Conservation (phyloP, 2,329 filamentous ascomycete species). For the Neurospora crassa region DNA sequence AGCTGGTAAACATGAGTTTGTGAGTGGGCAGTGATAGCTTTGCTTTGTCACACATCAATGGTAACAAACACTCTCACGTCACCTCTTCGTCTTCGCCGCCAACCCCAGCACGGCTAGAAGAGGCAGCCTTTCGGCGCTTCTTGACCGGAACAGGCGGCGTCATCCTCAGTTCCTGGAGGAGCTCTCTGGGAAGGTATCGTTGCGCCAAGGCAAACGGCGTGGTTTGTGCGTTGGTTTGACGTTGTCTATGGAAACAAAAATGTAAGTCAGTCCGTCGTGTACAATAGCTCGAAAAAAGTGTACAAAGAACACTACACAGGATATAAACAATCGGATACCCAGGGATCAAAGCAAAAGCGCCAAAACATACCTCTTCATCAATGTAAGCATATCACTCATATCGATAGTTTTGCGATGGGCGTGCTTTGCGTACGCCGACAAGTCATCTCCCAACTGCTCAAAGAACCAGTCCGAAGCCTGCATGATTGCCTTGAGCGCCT, state of each 20-base stretch:
- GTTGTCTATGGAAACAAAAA: conserved; percentile 47
- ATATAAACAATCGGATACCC: conserved; percentile 6
- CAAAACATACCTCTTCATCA: conserved; percentile 68
- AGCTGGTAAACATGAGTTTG: conserved; percentile 47
- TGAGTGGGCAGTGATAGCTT: background rate
- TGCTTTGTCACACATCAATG: conserved; percentile 11
- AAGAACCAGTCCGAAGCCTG: conserved; percentile 88
- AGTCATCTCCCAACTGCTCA: conserved; percentile 73
- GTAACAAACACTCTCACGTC: conserved; percentile 22
- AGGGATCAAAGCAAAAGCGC: conserved; percentile 3
- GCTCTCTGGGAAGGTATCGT: conserved; percentile 69
- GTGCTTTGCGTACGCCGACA: conserved; percentile 71
- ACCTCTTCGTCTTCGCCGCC: conserved; percentile 33
- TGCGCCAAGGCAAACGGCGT: conserved; percentile 81
- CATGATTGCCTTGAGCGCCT: conserved; percentile 64
- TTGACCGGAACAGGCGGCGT: conserved; percentile 43
- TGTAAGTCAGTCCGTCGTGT: conserved; percentile 20
- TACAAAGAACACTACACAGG: conserved; percentile 16
- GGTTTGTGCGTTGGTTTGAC: conserved; percentile 59
- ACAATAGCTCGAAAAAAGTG: conserved; percentile 16
- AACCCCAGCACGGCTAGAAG: conserved; percentile 10
- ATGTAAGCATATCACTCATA: conserved; percentile 68
- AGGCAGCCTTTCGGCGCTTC: conserved; percentile 28
- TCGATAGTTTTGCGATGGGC: conserved; percentile 78
- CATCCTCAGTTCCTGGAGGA: conserved; percentile 76